Conservation (phyloP, 2,329 filamentous ascomycete species). For the Esteya vermicola region DNA sequence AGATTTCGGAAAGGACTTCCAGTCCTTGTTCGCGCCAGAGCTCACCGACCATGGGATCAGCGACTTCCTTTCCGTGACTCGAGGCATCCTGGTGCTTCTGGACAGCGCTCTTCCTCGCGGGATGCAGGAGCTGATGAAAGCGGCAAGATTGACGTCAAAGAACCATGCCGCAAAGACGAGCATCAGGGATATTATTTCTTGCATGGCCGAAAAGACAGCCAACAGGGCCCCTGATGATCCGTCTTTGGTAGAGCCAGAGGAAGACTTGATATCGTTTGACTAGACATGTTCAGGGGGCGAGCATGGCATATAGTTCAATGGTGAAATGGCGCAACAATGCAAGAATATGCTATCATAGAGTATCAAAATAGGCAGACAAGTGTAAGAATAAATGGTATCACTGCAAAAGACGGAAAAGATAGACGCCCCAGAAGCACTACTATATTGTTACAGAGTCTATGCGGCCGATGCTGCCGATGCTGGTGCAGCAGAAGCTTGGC, state of each 20-base stretch:
- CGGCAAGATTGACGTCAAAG: no score
- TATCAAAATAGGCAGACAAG: conserved; percentile 1
- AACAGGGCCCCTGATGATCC: neutral
- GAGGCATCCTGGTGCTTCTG: neutral
- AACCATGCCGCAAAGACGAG: no score
- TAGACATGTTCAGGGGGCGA: no score
- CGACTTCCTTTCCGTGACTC: conserved; percentile 2
- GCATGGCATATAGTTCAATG: no score
- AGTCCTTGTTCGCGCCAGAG: conserved; percentile 4
- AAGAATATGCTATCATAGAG: no score
- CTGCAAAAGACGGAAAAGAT: neutral
- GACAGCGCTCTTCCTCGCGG: neutral
- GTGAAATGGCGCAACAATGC: no score
- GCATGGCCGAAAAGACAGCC: neutral
- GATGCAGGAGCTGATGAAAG: neutral
- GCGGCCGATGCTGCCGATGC: neutral
- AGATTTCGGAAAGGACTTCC: conserved; percentile 6
- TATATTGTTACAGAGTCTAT: neutral
- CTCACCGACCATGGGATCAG: neutral
- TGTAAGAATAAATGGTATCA: conserved; percentile 1
- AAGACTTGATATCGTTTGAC: conserved; percentile 4
- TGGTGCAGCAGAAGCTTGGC: conserved; percentile 4
- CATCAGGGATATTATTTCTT: no score
- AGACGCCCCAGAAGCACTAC: no score
- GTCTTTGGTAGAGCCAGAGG: neutral